Conservation (phyloP, 371 early-diverging fungal genomes). For the Mortierella sp. region DNA sequence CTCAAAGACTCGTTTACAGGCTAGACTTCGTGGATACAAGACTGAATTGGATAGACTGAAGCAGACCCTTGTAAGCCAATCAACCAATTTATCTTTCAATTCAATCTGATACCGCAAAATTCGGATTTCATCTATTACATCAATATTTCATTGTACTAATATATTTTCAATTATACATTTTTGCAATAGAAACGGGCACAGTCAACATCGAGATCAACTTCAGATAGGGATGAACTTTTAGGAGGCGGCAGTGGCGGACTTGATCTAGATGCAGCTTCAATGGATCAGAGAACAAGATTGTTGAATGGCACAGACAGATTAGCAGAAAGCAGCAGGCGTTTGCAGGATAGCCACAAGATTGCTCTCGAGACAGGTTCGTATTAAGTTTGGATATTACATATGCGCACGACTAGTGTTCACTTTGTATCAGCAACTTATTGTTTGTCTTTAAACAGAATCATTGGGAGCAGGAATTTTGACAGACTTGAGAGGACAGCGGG, state of each 20-base stretch:
- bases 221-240: slow-evolving; percentile 76
- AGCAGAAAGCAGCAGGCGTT: slow-evolving; percentile 77
- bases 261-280: slow-evolving; percentile 72
- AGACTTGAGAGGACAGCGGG: slow-evolving; percentile 87
- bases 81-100: slow-evolving; percentile 2
- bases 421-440: not conserved
- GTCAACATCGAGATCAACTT: slow-evolving; percentile 55
- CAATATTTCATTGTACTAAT: not conserved
- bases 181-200: slow-evolving; percentile 38
- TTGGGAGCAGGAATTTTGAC: slow-evolving; percentile 88
- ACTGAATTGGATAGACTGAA: slow-evolving; percentile 82
- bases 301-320: slow-evolving; percentile 89
- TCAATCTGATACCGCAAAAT: slow-evolving; percentile 1
- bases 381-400: too few relatives aligned
- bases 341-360: slow-evolving; percentile 91
- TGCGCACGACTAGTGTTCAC: not conserved
- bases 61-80: slow-evolving; percentile 73
- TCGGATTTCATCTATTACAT: not conserved
- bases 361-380: slow-evolving; percentile 89
- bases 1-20: slow-evolving; percentile 75
- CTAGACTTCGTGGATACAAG: slow-evolving; percentile 80
- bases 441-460: slow-evolving; percentile 64
- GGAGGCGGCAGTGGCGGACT: slow-evolving; percentile 61
- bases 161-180: too few relatives aligned
- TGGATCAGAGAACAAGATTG: slow-evolving; percentile 88